These are phyloP conservation scores for Lantana camara DNA, from an alignment of 257 asterid species.

Conservation along the genomic window DNA sequence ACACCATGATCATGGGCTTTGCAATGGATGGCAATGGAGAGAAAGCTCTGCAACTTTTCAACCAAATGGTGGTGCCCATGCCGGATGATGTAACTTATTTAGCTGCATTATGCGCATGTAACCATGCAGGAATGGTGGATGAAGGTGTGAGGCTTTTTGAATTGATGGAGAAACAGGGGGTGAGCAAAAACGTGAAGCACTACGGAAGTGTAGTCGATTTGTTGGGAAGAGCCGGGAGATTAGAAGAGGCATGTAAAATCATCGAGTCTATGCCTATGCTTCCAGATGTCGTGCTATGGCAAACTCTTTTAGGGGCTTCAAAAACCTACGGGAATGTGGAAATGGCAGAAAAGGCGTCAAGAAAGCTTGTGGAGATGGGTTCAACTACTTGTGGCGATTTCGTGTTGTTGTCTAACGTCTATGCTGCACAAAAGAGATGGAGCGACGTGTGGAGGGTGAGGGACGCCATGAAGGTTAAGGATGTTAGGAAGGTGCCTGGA, in stretches of 20 bases:
- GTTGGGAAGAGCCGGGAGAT: conserved; percentile 81
- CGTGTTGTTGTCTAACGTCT: conserved; percentile 79
- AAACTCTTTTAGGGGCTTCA: conserved; percentile 78
- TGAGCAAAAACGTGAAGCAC: conserved; percentile 72
- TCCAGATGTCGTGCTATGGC: conserved; percentile 89
- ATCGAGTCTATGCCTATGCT: conserved; percentile 58
- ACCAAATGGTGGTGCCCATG: conserved; percentile 42
- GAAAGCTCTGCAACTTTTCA: conserved; percentile 63
- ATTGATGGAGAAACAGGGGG: conserved; percentile 52
- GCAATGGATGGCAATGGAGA: conserved; percentile 83
- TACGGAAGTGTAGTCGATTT: conserved; percentile 88
- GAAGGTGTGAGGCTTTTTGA: conserved; percentile 72
- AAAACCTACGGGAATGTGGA: conserved; percentile 70
- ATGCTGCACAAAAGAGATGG: conserved; percentile 87
- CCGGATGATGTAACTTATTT: conserved; percentile 73
- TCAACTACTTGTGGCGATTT: conserved; percentile 81
- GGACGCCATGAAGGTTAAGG: conserved; percentile 67
- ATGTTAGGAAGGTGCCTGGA: conserved; percentile 83
- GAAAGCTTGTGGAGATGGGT: conserved; percentile 84
- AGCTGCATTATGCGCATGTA: conserved; percentile 83
- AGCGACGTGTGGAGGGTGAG: conserved; percentile 79
- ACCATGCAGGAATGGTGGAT: conserved; percentile 93
- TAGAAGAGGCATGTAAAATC: conserved; percentile 63
- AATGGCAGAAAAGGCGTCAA: conserved; percentile 90
- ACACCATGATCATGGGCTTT: conserved; percentile 88